Conservation (phyloP, 768 basidiomycete genomes). For the Pulveroboletus sp. region DNA sequence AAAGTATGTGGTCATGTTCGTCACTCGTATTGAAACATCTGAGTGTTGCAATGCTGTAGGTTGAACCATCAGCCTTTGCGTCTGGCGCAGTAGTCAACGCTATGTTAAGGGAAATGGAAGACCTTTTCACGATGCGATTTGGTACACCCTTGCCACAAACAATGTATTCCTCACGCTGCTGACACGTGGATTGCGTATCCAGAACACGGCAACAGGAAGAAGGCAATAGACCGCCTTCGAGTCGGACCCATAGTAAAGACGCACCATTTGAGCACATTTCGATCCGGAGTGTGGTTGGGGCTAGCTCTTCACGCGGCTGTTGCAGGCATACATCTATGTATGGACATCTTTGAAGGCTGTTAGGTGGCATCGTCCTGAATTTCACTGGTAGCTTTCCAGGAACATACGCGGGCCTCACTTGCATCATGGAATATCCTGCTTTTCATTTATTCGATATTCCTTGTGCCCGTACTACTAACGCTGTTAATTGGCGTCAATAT, state of each 20-base stretch:
- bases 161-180: neutral
- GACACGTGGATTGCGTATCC: neutral
- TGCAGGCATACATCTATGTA: slow-evolving; percentile 58
- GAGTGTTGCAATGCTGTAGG: slow-evolving; percentile 33
- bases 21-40: neutral
- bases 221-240: slow-evolving; percentile 64
- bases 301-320: slow-evolving; percentile 65
- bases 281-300: slow-evolving; percentile 69
- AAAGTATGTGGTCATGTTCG: slow-evolving; percentile 40
- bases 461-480: slow-evolving; percentile 71
- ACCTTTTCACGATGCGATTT: slow-evolving; percentile 69
- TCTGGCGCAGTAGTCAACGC: slow-evolving; percentile 54
- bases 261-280: slow-evolving; percentile 72
- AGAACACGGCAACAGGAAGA: slow-evolving; percentile 73
- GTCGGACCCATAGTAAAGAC: slow-evolving; percentile 46
- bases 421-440: slow-evolving; percentile 71
- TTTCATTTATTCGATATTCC: slow-evolving; percentile 69
- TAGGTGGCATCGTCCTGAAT: neutral
- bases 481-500: slow-evolving; percentile 79
- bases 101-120: slow-evolving; percentile 74
- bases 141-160: slow-evolving; percentile 39
- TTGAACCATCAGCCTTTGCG: slow-evolving; percentile 64
- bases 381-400: slow-evolving; percentile 45
- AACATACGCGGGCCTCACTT: slow-evolving; percentile 45
- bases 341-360: neutral